These are phyloP conservation scores for Fraxinus sp. DNA, from an alignment of 305 asterid genomes.

Conservation along the genomic window DNA sequence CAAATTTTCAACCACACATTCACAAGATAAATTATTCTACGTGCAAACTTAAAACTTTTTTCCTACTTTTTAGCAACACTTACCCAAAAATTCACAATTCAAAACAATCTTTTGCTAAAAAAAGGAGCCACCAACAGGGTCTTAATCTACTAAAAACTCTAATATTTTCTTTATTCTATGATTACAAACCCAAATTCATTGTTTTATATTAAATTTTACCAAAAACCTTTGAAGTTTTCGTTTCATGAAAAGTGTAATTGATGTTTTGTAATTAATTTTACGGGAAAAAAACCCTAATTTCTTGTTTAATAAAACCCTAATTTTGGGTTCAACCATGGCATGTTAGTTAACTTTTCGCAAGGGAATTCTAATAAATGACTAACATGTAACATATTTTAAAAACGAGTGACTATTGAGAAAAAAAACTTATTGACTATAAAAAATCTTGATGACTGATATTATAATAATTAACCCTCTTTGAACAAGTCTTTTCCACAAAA, in stretches of 20 bases:
- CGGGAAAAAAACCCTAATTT: not conserved
- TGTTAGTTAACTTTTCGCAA: not conserved
- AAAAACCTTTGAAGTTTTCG: not conserved
- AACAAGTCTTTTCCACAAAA: not conserved
- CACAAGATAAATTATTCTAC: too few species aligned
- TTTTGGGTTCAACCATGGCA: not conserved
- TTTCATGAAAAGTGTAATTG: not conserved
- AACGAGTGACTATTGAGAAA: not conserved
- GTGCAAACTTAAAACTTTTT: too few species aligned
- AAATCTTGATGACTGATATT: not conserved
- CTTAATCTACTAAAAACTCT: not conserved
- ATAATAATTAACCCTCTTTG: not conserved
- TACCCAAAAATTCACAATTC: too few species aligned
- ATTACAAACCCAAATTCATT: not conserved
- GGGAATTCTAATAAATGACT: not conserved
- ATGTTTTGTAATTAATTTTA: not conserved
- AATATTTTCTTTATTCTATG: not conserved
- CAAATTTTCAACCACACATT: too few species aligned
- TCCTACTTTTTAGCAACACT: too few species aligned
- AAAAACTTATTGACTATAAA: not conserved
- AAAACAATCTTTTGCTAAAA: too few species aligned
- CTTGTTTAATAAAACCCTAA: not conserved
- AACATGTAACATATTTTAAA: not conserved
- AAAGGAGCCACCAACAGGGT: too few species aligned
- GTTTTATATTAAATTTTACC: not conserved